These are phyloP conservation scores for Aquilaria malaccensis DNA, from an alignment of 345 rosid species.

Conservation along the genomic window DNA sequence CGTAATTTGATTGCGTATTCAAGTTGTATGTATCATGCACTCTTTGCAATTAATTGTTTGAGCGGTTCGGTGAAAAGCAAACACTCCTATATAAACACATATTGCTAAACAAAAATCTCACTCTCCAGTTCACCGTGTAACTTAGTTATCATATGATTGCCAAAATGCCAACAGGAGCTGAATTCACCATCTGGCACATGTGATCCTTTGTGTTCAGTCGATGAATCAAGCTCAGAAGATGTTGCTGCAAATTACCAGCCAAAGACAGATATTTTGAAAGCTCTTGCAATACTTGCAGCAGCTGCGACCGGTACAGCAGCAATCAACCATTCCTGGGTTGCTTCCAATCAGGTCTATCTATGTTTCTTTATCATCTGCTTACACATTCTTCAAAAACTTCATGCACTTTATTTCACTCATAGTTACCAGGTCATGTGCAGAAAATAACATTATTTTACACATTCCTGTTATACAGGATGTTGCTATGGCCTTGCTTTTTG, in stretches of 20 bases:
- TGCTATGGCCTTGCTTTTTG: constrained; percentile 91
- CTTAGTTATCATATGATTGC: no score
- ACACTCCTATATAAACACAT: no score
- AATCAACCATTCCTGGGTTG: constrained; percentile 92
- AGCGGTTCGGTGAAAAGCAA: no score
- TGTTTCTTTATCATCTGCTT: neutral
- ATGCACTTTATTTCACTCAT: neutral
- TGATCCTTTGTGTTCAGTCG: constrained; percentile 88
- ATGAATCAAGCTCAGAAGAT: constrained; percentile 73
- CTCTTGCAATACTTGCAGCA: constrained; percentile 68
- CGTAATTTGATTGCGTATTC: no score
- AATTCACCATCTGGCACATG: constrained; percentile 49
- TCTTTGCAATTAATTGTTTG: no score
- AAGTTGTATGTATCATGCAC: no score
- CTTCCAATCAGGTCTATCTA: constrained; percentile 73
- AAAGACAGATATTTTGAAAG: constrained; percentile 76
- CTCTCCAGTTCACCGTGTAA: no score
- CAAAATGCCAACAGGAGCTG: constrained; percentile 43
- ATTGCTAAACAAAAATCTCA: no score
- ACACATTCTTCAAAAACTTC: neutral
- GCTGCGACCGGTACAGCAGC: constrained; percentile 80
- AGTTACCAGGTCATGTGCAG: neutral
- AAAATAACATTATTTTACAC: constrained; percentile 13
- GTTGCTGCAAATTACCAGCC: constrained; percentile 66
- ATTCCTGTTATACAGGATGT: constrained; percentile 58